Conservation (phyloP, 495 filamentous ascomycete species). For the Corynascus novoguineensis region DNA sequence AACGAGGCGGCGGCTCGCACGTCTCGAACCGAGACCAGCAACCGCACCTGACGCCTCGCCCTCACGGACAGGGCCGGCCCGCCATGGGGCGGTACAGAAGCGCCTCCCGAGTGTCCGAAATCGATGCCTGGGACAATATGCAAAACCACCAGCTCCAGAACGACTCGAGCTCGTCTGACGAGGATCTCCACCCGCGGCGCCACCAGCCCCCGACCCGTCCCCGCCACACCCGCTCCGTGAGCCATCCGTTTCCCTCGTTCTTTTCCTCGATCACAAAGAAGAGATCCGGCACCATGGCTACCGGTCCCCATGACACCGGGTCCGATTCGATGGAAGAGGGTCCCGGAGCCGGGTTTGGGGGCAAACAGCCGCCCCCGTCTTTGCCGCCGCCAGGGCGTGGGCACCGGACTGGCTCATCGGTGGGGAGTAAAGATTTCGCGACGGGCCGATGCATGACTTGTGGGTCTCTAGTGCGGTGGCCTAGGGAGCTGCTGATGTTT, state of each 20-base stretch:
- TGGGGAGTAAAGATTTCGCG: conserved; percentile 41
- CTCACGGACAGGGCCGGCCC: conserved; percentile 13
- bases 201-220: conserved; percentile 25
- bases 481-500: conserved; percentile 67
- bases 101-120: conserved; percentile 16
- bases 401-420: conserved; percentile 25
- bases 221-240: conserved; percentile 63
- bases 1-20: conserved; percentile 22
- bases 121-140: conserved; percentile 23
- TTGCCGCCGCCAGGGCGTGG: conserved; percentile 17
- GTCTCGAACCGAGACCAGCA: not conserved
- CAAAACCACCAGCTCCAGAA: conserved; percentile 18
- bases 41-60: conserved; percentile 3
- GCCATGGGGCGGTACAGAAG: conserved; percentile 21
- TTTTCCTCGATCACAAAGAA: conserved; percentile 57
- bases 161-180: conserved; percentile 43
- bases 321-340: conserved; percentile 26
- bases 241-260: conserved; percentile 66
- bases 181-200: conserved; percentile 31
- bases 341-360: conserved; percentile 9
- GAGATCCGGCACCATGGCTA: conserved; percentile 24
- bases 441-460: conserved; percentile 80
- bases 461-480: conserved; percentile 76
- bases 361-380: not conserved
- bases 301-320: conserved; percentile 21